These are phyloP conservation scores for Penicillium alfredii DNA, from an alignment of 495 filamentous ascomycete genomes.

Conservation along the genomic window DNA sequence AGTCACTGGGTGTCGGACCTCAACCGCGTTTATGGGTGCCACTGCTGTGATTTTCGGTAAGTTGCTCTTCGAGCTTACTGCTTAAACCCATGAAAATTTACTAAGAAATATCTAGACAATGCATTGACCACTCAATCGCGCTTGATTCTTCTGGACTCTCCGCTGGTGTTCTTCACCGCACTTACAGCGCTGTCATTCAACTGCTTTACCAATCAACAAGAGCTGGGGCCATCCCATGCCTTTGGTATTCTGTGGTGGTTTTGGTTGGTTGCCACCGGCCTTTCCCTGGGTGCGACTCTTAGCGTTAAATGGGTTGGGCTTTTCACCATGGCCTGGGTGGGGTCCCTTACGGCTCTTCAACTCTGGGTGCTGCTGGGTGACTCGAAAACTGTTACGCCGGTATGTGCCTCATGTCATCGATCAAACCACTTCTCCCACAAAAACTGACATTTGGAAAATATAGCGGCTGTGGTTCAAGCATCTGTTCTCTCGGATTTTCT, in stretches of 20 bases:
- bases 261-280: slow-evolving; percentile 83
- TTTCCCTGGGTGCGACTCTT: slow-evolving; percentile 82
- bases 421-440: not conserved
- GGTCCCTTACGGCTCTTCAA: slow-evolving; percentile 81
- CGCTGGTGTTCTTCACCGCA: slow-evolving; percentile 87
- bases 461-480: slow-evolving; percentile 88
- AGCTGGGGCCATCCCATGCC: slow-evolving; percentile 79
- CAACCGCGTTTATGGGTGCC: slow-evolving; percentile 74
- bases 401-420: slow-evolving; percentile 24
- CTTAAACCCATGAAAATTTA: no score
- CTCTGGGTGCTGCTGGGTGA: slow-evolving; percentile 94
- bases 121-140: slow-evolving; percentile 91
- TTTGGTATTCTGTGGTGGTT: slow-evolving; percentile 95
- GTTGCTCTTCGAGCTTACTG: slow-evolving; percentile 5
- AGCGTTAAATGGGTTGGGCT: slow-evolving; percentile 99
- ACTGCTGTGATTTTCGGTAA: slow-evolving; percentile 84
- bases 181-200: slow-evolving; percentile 87
- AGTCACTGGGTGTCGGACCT: slow-evolving; percentile 80
- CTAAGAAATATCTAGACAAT: slow-evolving; percentile 59
- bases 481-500: slow-evolving; percentile 85
- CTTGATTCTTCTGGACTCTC: slow-evolving; percentile 92
- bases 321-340: slow-evolving; percentile 98
- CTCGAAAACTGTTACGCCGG: slow-evolving; percentile 70
- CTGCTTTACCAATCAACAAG: slow-evolving; percentile 94
- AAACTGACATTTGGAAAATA: slow-evolving; percentile 12